These are phyloP conservation scores for Calonectria multiphialidica DNA, from an alignment of 2,329 filamentous ascomycete genomes.

Conservation along the genomic window DNA sequence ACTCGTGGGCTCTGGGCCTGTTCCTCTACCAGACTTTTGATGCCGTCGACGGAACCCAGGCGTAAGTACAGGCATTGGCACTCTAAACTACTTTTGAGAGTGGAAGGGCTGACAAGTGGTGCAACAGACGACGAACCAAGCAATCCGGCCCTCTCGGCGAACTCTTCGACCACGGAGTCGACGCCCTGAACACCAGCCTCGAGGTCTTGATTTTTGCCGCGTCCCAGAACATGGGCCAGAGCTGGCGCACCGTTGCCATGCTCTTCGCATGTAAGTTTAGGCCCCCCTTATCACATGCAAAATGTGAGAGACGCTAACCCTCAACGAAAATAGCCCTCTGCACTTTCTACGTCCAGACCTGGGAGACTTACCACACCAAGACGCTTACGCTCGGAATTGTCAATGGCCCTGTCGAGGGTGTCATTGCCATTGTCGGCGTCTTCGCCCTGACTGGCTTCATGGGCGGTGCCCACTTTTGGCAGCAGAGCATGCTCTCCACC, in stretches of 20 bases:
- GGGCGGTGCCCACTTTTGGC: slow-evolving; percentile 94
- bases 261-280: slow-evolving; percentile 80
- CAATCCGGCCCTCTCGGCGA: slow-evolving; percentile 96
- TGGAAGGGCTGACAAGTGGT: not conserved
- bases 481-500: slow-evolving; percentile 80
- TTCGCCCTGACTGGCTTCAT: slow-evolving; percentile 87
- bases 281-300: not conserved
- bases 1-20: slow-evolving; percentile 87
- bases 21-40: slow-evolving; percentile 99
- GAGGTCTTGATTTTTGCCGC: slow-evolving; percentile 93
- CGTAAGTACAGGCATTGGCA: slow-evolving; percentile 67
- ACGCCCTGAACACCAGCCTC: slow-evolving; percentile 95
- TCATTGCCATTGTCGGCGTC: slow-evolving; percentile 84
- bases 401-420: slow-evolving; percentile 95
- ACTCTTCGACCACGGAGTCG: slow-evolving; percentile 97
- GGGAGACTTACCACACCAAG: slow-evolving; percentile 99
- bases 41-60: slow-evolving; percentile 94
- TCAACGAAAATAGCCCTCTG: slow-evolving; percentile 71
- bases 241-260: slow-evolving; percentile 86
- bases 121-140: slow-evolving; percentile 79
- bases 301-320: not conserved
- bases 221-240: slow-evolving; percentile 92
- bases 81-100: too few relatives aligned
- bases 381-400: slow-evolving; percentile 92
- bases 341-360: slow-evolving; percentile 99